Base-by-base conservation (phyloP, 192 early-diverging fungal genomes). In the Coemansia javaensis region DNA sequence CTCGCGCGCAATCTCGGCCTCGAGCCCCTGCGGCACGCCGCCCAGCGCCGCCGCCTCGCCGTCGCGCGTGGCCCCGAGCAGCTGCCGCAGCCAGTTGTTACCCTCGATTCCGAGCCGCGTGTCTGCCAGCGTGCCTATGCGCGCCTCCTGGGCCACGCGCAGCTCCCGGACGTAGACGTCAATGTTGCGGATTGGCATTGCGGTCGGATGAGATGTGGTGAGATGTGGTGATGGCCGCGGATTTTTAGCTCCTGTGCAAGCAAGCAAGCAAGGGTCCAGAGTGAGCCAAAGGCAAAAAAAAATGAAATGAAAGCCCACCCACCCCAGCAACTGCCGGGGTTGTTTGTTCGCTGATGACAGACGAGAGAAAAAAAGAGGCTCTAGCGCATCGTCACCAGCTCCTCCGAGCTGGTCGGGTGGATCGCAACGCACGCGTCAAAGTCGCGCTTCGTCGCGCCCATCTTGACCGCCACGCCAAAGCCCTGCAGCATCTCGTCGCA, bases 381-480 rank as follows among this genome's bases (percentile, higher is more conserved):
- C 33, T 57, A 77, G 38, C 56, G 53, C 63, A 77, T 54, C 21
- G 75, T 94, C 37, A 98, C 95, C 47, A 98, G 62, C 76, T 98
- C 96, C 57, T 98, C 96, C 12, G 82, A 85, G 52, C 91, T 91
- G 15, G 93, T 96, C 23, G 96, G 96, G 71, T 98, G 96, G 53
- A 97, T 94, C 16, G 96, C 96, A 34, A 99, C 92, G 32, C 87
- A 89, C 63, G 49, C 82, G 66, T 97, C 96, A 77, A 99, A 91
- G 64, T 98, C 90, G n/a, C 75, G 82, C 75, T 98, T 98, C 39
- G 90, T 96, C n/a, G 95, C 95, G 16, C 94, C 96, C 96, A 98
- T 97, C 73, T 93, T 91, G 43, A 98, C 66, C 16, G 96, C 96
- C 25, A 99, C 93, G 34, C 88, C 85, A 68, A 99, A 97, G 25